Evolutionary conservation across 2,329 filamentous ascomycete species (phyloP), one percentile per base, ranked within the genome.

Genomic region (Neoarthrinium moseri): DNA sequence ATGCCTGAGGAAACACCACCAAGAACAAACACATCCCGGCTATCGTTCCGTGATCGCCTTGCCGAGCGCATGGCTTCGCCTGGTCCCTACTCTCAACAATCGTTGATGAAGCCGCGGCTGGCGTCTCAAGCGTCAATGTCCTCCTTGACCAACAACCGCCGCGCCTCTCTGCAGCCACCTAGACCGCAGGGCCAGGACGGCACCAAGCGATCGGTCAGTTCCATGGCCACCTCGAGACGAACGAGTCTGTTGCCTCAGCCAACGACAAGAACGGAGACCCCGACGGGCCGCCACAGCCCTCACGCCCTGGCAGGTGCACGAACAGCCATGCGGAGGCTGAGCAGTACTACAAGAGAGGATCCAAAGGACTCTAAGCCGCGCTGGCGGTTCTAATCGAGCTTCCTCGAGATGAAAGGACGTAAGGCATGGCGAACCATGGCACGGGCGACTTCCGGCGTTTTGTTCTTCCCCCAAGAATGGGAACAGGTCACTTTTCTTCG

Each of bases 1-100:
- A 65, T 64, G 26, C 62, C 68, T 5, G 71, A 74, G 4, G 63
- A 69, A 43, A 73, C 72, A 5, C 73, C 77, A 15, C 70, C 74
- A 23, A 71, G 70, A 48, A 63, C 56, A 24, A 70, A 62, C 43
- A 61, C 56, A 44, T 75, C 66, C 8, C 69, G 71, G n/a, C 67
- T 80, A 22, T 75, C 73, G 12, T 79, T 79, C 62, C 74, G 78
- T 37, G 78, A 81, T 33, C 72, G 76, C 24, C 61, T 81, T 23
- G 63, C 69, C 10, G 78, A 81, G 32, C 72, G 76, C 24, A 61
- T 81, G 23, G 63, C 69, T 10, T 77, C 72, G 34, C 73, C 73
- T 1, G 74, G 73, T 0, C 70, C 77, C 1, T 72, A 74, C 48
- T 60, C 69, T 12, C 76, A 78, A 51, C 70, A 73, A 39, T 52